phyloP scores from a whole-genome alignment of 805 yeast genomes.

The Kazachstania psychrophila region DNA sequence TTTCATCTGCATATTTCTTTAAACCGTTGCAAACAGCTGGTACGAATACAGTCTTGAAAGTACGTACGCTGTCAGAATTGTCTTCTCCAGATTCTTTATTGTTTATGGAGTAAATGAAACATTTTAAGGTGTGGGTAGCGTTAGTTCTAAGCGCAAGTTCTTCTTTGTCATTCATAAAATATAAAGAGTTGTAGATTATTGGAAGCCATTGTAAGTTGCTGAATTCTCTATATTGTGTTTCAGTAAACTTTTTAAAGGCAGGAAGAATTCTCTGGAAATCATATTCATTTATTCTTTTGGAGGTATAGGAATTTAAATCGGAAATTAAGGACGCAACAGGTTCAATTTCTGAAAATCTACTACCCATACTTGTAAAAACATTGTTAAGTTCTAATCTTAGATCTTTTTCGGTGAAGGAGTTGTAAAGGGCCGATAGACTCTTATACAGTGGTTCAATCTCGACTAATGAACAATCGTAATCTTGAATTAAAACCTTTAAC shows the following conservation, averaged over 20 bases:
- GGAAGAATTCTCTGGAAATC: conserved; percentile 69
- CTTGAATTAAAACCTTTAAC: conserved; percentile 44
- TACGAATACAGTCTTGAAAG: conserved; percentile 46
- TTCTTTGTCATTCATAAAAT: conserved; percentile 62
- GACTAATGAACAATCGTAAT: conserved; percentile 43
- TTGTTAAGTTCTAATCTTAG: conserved; percentile 53
- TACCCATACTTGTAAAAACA: conserved; percentile 52
- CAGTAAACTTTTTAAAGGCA: conserved; percentile 60
- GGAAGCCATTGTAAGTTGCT: conserved; percentile 69
- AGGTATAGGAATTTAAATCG: conserved; percentile 63
- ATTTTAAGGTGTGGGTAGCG: conserved; percentile 52
- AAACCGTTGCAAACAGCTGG: conserved; percentile 64
- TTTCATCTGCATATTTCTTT: conserved; percentile 47
- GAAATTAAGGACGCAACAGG: conserved; percentile 44
- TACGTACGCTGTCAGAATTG: conserved; percentile 19
- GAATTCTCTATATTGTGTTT: conserved; percentile 37
- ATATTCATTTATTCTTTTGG: conserved; percentile 54
- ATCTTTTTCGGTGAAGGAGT: conserved; percentile 47
- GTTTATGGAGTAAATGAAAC: conserved; percentile 54
- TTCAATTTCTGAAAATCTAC: conserved; percentile 35
- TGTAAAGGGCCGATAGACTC: conserved; percentile 49
- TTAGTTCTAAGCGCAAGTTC: conserved; percentile 76
- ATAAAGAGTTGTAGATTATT: conserved; percentile 56
- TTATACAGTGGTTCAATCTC: conserved; percentile 43
- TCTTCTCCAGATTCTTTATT: conserved; percentile 17